These are phyloP conservation scores for Simplicillium aogashimaense DNA, from an alignment of 2,329 filamentous ascomycete genomes.

Conservation along the genomic window DNA sequence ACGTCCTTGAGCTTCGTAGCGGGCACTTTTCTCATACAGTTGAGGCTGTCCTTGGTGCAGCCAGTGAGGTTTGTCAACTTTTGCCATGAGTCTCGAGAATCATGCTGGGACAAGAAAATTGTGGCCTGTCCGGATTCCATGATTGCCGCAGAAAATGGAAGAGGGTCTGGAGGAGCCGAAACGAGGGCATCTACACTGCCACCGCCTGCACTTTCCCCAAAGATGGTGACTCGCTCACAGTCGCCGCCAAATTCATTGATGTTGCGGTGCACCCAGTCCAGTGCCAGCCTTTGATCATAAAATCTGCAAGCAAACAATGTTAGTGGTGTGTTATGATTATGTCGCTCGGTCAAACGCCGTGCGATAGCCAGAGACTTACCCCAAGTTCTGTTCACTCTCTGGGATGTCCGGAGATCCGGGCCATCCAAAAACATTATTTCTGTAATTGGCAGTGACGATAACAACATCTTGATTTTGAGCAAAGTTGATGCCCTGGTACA, in stretches of 20 bases:
- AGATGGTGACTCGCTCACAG: slow-evolving; percentile 48
- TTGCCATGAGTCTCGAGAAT: slow-evolving; percentile 9
- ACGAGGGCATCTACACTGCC: slow-evolving; percentile 37
- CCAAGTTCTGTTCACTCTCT: slow-evolving; percentile 10
- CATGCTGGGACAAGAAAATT: not conserved
- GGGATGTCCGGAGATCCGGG: slow-evolving; percentile 17
- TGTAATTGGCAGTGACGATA: slow-evolving; percentile 36
- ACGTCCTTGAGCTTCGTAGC: slow-evolving; percentile 8
- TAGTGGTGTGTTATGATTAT: not conserved
- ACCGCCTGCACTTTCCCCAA: slow-evolving; percentile 43
- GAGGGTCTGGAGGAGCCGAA: slow-evolving; percentile 13
- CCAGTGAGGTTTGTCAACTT: slow-evolving; percentile 4
- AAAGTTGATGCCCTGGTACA: slow-evolving; percentile 30
- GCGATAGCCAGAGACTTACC: slow-evolving; percentile 7
- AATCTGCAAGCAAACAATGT: slow-evolving; percentile 6
- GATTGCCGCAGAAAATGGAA: slow-evolving; percentile 18
- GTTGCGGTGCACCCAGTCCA: slow-evolving; percentile 53
- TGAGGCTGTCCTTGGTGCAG: slow-evolving; percentile 8
- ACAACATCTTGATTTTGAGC: slow-evolving; percentile 32
- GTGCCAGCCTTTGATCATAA: slow-evolving; percentile 41
- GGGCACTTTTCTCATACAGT: slow-evolving; percentile 14
- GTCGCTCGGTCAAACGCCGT: not conserved
- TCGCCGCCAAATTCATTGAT: slow-evolving; percentile 55
- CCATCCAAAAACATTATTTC: slow-evolving; percentile 31
- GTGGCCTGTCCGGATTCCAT: slow-evolving; percentile 13